Conservation (phyloP, 2,329 filamentous ascomycete species). For the Penicillium griseofulvum region DNA sequence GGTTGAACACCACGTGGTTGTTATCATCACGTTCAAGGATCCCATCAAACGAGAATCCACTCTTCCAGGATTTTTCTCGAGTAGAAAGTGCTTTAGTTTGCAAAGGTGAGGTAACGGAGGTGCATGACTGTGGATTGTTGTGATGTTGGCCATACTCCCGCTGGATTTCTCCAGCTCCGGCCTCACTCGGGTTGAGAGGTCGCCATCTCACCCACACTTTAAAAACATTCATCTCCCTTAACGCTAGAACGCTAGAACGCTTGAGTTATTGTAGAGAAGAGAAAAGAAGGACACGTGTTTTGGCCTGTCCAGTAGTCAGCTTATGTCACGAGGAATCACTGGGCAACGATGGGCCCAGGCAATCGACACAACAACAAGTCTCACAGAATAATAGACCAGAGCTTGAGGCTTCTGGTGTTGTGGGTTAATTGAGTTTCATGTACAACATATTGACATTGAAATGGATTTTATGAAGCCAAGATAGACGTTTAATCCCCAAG, state of each 20-base stretch:
- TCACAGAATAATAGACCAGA: too few relatives aligned
- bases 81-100: neutral
- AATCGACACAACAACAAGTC: too few relatives aligned
- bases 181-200: neutral
- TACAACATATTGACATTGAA: neutral
- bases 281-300: neutral
- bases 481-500: neutral
- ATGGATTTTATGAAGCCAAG: neutral
- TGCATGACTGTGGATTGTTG: neutral
- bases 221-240: neutral
- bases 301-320: neutral
- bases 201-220: constrained; percentile 10
- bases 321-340: neutral
- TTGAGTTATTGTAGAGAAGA: neutral
- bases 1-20: constrained; percentile 31
- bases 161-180: neutral
- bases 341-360: too few relatives aligned
- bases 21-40: constrained; percentile 21
- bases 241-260: too few relatives aligned
- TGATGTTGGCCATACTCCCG: neutral
- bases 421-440: neutral
- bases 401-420: neutral
- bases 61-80: constrained; percentile 24
- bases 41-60: constrained; percentile 20
- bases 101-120: neutral